Evolutionary conservation across 75 land plant genomes (phyloP), one percentile per base, ranked within the genome.

Genomic region (Pinus albicaulis): DNA sequence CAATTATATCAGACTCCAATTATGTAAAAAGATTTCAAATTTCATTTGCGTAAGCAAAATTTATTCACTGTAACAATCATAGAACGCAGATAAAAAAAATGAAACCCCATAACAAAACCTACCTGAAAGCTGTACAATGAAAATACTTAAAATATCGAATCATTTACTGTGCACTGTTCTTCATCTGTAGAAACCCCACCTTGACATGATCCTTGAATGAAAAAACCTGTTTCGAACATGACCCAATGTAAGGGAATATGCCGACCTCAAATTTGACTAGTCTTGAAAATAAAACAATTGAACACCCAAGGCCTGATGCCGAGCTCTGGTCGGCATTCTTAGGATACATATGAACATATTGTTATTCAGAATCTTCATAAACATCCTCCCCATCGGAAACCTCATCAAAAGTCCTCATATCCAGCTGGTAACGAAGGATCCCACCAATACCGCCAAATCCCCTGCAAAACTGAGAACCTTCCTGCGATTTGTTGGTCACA

Each of bases 401-500:
- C 58, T 89, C 91, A 76, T 89, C 91, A 63, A 89, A 82, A 31
- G 86, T 73, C 71, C 91, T 83, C 74, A 89, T 88, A 59, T 89
- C 91, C 57, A 89, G 82, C 87, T 88, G 90, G 59, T 89, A 88
- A 31, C 91, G 91, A 57, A 89, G 79, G 36, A 89, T 89, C 6
- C 91, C 91, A 76, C 91, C 91, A 84, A 89, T 87, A 22, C 91
- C 91, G 66, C 91, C 91, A 88, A 89, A 89, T 2, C 91, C 91
- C 66, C 91, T 77, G 59, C 91, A 89, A 74, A 89, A 89, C 72
- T 89, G 91, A 28, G 91, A 89, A n/a, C 91, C 91, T 74, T 89
- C 91, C 79, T 89, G 91, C 10, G 91, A 89, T 74, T 89, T 89
- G 82, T 89, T 89, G 34, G 91, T 89, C 26, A 89, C 83, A 76